Percentiles rank a stretch among this genome's conserved stretches.
Evolutionary conservation across 129 eudicot genomes (phyloP).

Genomic region (Cynara cardunculus): DNA sequence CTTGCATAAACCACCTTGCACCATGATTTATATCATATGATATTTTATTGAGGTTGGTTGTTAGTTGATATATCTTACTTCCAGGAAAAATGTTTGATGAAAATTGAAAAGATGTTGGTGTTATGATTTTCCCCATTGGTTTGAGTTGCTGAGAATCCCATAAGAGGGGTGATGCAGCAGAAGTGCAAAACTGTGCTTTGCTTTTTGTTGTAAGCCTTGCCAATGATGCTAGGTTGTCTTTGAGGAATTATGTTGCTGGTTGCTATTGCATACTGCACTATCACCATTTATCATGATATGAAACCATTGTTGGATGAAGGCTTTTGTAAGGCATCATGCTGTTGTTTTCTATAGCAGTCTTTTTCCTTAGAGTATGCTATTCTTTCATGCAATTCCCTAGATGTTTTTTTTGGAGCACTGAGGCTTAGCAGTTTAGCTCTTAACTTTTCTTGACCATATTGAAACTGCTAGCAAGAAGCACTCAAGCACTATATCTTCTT

Average conservation of each 20-base stretch:
- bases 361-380: background rate
- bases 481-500: background rate
- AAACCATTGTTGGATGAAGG: background rate
- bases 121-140: background rate
- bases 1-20: background rate
- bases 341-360: background rate
- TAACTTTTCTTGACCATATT: background rate
- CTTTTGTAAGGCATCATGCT: background rate
- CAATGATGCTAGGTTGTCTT: background rate
- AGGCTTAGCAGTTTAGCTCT: background rate
- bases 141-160: background rate
- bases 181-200: background rate
- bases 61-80: background rate
- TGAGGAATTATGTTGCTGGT: background rate
- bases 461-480: background rate
- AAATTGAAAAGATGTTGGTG: background rate
- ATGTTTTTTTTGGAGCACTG: background rate
- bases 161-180: background rate
- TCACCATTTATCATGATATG: background rate
- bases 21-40: background rate
- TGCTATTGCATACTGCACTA: background rate
- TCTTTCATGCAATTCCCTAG: background rate
- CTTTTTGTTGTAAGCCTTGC: background rate
- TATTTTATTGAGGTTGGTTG: background rate
- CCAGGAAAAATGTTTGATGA: background rate